phyloP scores from a whole-genome alignment of 1,139 yeast genomes.

The Groenewaldozyma auringiensis region DNA sequence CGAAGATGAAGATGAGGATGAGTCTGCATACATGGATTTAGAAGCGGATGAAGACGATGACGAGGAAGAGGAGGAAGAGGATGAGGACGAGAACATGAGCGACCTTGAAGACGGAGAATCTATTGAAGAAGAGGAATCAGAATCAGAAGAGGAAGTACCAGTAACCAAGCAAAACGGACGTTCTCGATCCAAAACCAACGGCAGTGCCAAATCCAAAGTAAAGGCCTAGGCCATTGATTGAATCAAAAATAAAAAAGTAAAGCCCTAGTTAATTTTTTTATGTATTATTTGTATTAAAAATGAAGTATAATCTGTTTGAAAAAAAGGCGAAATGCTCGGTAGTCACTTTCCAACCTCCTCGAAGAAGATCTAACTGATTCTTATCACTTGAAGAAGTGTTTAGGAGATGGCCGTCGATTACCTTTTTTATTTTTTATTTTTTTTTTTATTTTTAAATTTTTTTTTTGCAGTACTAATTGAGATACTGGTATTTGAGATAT shows the following conservation, averaged over 20 bases:
- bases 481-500: too few relatives aligned
- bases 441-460: too few relatives aligned
- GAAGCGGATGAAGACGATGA: slow-evolving; percentile 24
- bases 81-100: slow-evolving; percentile 21
- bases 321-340: too few relatives aligned
- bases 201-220: slow-evolving; percentile 2
- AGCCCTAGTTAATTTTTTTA: too few relatives aligned
- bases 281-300: too few relatives aligned
- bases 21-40: slow-evolving; percentile 16
- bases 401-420: too few relatives aligned
- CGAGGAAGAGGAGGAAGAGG: slow-evolving; percentile 18
- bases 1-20: slow-evolving; percentile 26
- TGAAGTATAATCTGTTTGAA: too few relatives aligned
- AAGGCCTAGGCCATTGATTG: slow-evolving; percentile 4
- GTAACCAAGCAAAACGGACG: slow-evolving; percentile 12
- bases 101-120: slow-evolving; percentile 23
- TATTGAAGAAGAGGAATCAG: slow-evolving; percentile 18
- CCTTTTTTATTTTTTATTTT: too few relatives aligned
- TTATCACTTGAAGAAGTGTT: too few relatives aligned
- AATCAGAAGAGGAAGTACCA: slow-evolving; percentile 21
- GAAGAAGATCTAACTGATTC: too few relatives aligned
- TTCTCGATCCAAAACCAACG: slow-evolving; percentile 10
- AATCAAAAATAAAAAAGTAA: slow-evolving; percentile 1
- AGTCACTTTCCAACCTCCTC: too few relatives aligned
- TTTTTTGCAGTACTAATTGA: too few relatives aligned